Evolutionary conservation across 2,329 filamentous ascomycete species (phyloP).

Genomic region (Aspergillus amoenus): DNA sequence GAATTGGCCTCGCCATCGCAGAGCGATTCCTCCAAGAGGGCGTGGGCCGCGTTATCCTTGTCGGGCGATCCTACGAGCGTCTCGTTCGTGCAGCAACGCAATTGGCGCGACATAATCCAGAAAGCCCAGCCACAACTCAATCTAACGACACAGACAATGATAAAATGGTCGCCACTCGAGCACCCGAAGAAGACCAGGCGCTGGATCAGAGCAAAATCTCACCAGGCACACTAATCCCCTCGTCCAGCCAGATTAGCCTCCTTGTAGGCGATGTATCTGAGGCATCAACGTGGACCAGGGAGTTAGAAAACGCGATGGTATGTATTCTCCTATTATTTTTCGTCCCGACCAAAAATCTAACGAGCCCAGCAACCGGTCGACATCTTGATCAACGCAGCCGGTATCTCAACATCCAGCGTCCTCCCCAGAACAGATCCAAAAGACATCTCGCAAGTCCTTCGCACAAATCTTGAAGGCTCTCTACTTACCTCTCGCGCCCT

Average conservation of each 20-base stretch:
- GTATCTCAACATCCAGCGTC: slow-evolving; percentile 65
- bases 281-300: slow-evolving; percentile 32
- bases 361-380: slow-evolving; percentile 40
- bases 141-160: background rate
- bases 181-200: slow-evolving; percentile 19
- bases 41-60: slow-evolving; percentile 57
- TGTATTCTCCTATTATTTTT: background rate
- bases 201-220: background rate
- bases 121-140: background rate
- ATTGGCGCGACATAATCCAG: slow-evolving; percentile 14
- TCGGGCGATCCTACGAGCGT: slow-evolving; percentile 57
- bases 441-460: slow-evolving; percentile 59
- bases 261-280: slow-evolving; percentile 41
- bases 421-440: slow-evolving; percentile 56
- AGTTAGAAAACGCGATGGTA: slow-evolving; percentile 42
- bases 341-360: background rate
- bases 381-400: slow-evolving; percentile 78
- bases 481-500: slow-evolving; percentile 42
- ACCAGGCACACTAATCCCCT: slow-evolving; percentile 11
- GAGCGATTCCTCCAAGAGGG: slow-evolving; percentile 63
- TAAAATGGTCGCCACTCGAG: slow-evolving; percentile 18
- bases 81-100: slow-evolving; percentile 41
- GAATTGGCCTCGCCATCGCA: slow-evolving; percentile 69
- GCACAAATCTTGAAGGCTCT: slow-evolving; percentile 64
- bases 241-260: slow-evolving; percentile 25